phyloP scores from a whole-genome alignment of 176 grass and related monocot genomes.

The Poa annua region DNA sequence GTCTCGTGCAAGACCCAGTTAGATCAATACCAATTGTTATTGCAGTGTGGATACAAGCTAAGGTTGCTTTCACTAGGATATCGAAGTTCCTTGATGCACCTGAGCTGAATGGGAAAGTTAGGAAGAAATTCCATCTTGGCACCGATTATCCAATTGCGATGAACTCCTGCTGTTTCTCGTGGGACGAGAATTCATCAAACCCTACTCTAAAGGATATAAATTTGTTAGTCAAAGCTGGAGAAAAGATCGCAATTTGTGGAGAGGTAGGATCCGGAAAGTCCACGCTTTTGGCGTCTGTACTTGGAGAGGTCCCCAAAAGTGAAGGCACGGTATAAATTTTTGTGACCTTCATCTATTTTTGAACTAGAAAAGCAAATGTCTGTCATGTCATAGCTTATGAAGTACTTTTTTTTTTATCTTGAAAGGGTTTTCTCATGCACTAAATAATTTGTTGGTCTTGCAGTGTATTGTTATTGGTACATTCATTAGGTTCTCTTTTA shows the following conservation, averaged over 20 bases:
- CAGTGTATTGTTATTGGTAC: not conserved
- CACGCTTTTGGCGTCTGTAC: constrained; percentile 79
- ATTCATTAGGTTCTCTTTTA: not conserved
- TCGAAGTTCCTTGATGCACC: constrained; percentile 77
- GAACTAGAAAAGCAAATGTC: not conserved
- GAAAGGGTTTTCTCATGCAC: not conserved
- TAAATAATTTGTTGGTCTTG: not conserved
- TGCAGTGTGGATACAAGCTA: constrained; percentile 83
- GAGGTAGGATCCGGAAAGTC: constrained; percentile 98
- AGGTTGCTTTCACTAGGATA: constrained; percentile 82
- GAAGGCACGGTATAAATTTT: constrained; percentile 64
- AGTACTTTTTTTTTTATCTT: not conserved
- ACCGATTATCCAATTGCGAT: constrained; percentile 54
- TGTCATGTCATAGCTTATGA: constrained; percentile 3
- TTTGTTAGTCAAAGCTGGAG: constrained; percentile 62
- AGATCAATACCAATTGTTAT: constrained; percentile 85
- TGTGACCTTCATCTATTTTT: constrained; percentile 4
- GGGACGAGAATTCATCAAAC: constrained; percentile 66
- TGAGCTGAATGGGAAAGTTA: constrained; percentile 59
- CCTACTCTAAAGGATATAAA: constrained; percentile 71
- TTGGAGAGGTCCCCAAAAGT: constrained; percentile 74
- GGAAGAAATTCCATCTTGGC: constrained; percentile 35
- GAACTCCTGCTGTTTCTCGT: constrained; percentile 74
- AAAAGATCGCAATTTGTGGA: constrained; percentile 92
- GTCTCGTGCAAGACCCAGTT: constrained; percentile 81